A percentile compares a stretch with the other conserved stretches of the same genome.
phyloP scores from a whole-genome alignment of 306 rosid species.

The Rosa multiflora region DNA sequence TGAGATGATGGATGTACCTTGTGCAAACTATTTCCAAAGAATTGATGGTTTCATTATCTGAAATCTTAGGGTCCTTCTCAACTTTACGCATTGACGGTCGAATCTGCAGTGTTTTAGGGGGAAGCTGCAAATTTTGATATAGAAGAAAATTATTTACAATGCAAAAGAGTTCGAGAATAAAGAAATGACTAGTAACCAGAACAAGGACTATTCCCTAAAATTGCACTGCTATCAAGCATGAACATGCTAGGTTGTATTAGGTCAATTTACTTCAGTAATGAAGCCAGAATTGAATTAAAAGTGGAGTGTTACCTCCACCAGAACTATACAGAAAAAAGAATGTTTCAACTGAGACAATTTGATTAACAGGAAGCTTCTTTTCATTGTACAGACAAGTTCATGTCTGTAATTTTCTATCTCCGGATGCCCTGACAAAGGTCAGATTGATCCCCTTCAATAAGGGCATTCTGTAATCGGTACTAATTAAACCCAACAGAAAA shows the following conservation, averaged over 20 bases:
- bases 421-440: too few relatives aligned
- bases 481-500: too few relatives aligned
- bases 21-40: conserved; percentile 70
- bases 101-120: conserved; percentile 57
- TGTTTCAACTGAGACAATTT: too few relatives aligned
- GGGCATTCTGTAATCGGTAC: too few relatives aligned
- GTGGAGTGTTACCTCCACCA: too few relatives aligned
- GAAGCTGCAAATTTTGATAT: conserved; percentile 50
- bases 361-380: too few relatives aligned
- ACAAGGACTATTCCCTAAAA: not conserved
- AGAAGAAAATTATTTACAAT: not conserved
- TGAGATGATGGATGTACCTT: conserved; percentile 47
- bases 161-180: not conserved
- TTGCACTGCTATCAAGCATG: not conserved
- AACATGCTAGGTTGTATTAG: not conserved
- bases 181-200: not conserved
- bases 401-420: too few relatives aligned
- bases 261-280: not conserved
- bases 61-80: conserved; percentile 29
- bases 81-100: conserved; percentile 79
- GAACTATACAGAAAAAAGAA: too few relatives aligned
- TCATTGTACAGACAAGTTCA: too few relatives aligned
- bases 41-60: conserved; percentile 32
- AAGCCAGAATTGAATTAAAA: not conserved
- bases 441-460: too few relatives aligned